These are phyloP conservation scores for Prunus yedoensis DNA, from an alignment of 331 rosid genomes.

Conservation along the genomic window DNA sequence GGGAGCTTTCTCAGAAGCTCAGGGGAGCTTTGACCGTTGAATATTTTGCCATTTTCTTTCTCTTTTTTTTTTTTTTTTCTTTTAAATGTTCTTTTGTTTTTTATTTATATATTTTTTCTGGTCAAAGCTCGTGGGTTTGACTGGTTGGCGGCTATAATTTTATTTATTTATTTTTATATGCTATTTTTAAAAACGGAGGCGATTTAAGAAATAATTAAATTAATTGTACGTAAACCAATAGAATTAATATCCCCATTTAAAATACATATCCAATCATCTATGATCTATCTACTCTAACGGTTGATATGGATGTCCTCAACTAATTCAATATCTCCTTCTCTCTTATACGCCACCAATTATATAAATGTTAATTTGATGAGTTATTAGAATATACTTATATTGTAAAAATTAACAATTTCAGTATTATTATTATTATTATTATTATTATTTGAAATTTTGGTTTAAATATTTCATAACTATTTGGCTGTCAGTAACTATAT, in stretches of 20 bases:
- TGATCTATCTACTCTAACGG: background rate
- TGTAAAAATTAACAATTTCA: background rate
- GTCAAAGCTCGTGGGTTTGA: constrained; percentile 81
- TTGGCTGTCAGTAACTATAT: too few species aligned
- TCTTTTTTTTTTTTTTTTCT: too few species aligned
- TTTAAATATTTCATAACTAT: too few species aligned
- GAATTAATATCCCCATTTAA: too few species aligned
- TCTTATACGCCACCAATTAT: background rate
- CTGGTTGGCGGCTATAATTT: constrained; percentile 53
- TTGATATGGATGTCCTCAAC: constrained; percentile 9
- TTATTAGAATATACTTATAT: background rate
- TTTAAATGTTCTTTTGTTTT: background rate
- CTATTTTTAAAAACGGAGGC: too few species aligned
- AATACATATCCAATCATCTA: background rate
- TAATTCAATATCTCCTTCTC: background rate
- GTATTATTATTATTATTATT: too few species aligned
- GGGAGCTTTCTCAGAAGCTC: constrained; percentile 52
- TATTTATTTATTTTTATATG: too few species aligned
- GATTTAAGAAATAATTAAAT: too few species aligned
- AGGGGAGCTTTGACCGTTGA: constrained; percentile 50
- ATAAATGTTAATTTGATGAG: background rate
- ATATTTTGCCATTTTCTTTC: constrained; percentile 1
- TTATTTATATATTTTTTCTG: background rate
- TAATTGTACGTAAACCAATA: too few species aligned
- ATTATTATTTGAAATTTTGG: too few species aligned